Conservation (phyloP, 305 asterid genomes). For the Fraxinus greggii region DNA sequence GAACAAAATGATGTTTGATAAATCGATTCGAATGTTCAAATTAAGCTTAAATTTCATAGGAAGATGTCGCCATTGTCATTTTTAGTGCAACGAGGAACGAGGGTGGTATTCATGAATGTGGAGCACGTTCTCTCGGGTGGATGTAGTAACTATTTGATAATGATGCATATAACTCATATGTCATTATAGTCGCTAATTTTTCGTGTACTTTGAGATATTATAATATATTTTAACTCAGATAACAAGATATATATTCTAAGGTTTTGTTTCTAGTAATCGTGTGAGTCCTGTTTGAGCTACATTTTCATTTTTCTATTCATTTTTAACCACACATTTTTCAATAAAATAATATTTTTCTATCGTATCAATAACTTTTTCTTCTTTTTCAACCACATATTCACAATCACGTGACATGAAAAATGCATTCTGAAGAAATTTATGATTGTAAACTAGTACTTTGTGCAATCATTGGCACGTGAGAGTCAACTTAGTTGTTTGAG, state of each 20-base stretch:
- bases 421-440: not conserved
- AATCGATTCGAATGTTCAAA: not conserved
- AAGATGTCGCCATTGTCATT: not conserved
- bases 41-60: not conserved
- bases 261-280: no score
- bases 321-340: no score
- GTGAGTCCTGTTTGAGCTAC: no score
- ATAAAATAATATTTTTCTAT: no score
- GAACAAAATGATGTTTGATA: not conserved
- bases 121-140: not conserved
- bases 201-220: no score
- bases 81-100: not conserved
- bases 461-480: not conserved
- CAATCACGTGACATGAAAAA: no score
- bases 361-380: no score
- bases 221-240: not conserved
- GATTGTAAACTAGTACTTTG: not conserved
- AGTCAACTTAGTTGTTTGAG: not conserved
- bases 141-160: not conserved
- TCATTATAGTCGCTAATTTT: not conserved
- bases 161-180: not conserved
- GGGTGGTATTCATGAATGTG: not conserved
- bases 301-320: no score
- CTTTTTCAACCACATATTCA: no score
- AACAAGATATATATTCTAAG: not conserved